Base-by-base conservation (phyloP, 495 filamentous ascomycete genomes). In the Penicillium nucicola region DNA sequence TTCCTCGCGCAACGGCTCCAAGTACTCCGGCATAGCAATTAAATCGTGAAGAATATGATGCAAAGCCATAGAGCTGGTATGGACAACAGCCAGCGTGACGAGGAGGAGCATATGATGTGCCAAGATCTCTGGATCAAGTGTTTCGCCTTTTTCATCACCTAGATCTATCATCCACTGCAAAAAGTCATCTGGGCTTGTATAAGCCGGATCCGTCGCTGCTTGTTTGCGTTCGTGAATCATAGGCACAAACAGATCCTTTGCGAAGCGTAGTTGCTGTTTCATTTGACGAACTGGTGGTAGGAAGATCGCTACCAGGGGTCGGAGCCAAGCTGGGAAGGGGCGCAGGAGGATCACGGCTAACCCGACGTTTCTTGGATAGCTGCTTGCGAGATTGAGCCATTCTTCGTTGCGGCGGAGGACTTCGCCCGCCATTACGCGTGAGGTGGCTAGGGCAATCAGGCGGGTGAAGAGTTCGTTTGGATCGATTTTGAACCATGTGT, bases 381-480 rank as follows among this genome's bases (percentile, higher is more conserved):
- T 69, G 47, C 77, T 71, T 22, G 79, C 72, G 12, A 69, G 62
- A 2, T 76, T 58, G 19, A 85, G 61, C 71, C 84, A 88, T 43
- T 79, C 67, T 42, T 80, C 72, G 11, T 77, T 70, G 10, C 75
- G 72, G 49, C 76, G 79, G 9, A 84, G 58, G 5, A 69, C 64
- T 0, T 71, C 56, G 20, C 82, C 83, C 45, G 82, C 72, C 37
- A 85, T 79, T n/a, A 83, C 57, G 17, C 82, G 68, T 14, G 80
- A 79, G 0, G 80, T 80, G 8, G 82, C 60, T 11, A 74, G 74
- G 36, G 74, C 77, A 13, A 86, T 76, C 7, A 85, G 74, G 11
- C 69, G 49, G 5, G 61, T 57, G 48, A 69, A 58, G 42, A 61
- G 50, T 2, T 60, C 42, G 22, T 64, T 61, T 11, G 67, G 42